phyloP scores from a whole-genome alignment of 169 alveolate species.

The Cryptosporidium canis region DNA sequence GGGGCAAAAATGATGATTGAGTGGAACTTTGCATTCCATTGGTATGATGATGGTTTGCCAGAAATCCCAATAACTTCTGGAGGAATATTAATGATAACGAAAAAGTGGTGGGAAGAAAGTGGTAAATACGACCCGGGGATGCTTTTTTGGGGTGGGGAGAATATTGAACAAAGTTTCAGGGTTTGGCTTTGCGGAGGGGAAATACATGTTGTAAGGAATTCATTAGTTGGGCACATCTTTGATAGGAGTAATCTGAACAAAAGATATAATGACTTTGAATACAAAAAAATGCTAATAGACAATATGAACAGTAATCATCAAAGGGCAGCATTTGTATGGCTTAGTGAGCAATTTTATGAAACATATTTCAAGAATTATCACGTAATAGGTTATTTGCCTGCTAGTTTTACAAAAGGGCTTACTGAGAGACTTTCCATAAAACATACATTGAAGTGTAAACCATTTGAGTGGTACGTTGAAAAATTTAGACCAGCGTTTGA shows the following conservation, averaged over 20 bases:
- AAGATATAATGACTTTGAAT: slow-evolving; percentile 39
- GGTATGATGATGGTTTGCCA: slow-evolving; percentile 79
- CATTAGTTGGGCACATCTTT: slow-evolving; percentile 71
- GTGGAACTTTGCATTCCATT: slow-evolving; percentile 79
- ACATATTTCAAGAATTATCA: slow-evolving; percentile 57
- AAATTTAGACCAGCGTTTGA: slow-evolving; percentile 75
- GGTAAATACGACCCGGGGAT: slow-evolving; percentile 78
- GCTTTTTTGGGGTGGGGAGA: slow-evolving; percentile 82
- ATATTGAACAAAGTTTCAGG: slow-evolving; percentile 77
- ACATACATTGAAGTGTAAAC: slow-evolving; percentile 63
- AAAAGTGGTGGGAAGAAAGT: slow-evolving; percentile 81
- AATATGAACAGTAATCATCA: slow-evolving; percentile 52
- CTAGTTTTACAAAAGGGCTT: not conserved
- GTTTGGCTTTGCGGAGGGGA: slow-evolving; percentile 84
- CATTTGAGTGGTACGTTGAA: slow-evolving; percentile 74
- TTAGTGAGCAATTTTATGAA: slow-evolving; percentile 45
- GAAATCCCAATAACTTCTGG: slow-evolving; percentile 80
- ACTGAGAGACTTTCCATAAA: slow-evolving; percentile 70
- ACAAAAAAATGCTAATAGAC: slow-evolving; percentile 50
- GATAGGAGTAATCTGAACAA: slow-evolving; percentile 38
- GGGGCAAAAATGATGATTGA: slow-evolving; percentile 81
- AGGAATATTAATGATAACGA: slow-evolving; percentile 77
- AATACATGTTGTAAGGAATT: slow-evolving; percentile 72
- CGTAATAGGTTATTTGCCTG: not conserved
- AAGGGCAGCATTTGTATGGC: slow-evolving; percentile 61